phyloP scores from a whole-genome alignment of 495 filamentous ascomycete genomes.

The Aspergillus kassunensis region DNA sequence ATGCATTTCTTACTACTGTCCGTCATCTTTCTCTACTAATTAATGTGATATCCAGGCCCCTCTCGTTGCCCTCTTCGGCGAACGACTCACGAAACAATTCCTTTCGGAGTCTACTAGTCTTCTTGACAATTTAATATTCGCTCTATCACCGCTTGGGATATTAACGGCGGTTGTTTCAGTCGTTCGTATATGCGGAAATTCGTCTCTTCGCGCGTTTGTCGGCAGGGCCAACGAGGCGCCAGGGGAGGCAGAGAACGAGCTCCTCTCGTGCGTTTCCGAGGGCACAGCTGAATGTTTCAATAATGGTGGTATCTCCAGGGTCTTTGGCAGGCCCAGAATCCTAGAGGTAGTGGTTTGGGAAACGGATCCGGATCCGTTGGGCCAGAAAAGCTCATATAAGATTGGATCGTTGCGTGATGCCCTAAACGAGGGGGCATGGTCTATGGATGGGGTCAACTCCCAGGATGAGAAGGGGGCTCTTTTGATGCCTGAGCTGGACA shows the following conservation, averaged over 20 bases:
- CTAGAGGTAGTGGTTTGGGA: conserved; percentile 39
- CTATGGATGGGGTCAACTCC: conserved; percentile 2
- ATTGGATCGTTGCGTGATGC: conserved; percentile 32
- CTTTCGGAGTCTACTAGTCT: conserved; percentile 48
- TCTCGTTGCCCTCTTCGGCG: conserved; percentile 53
- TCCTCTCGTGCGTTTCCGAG: conserved; percentile 41
- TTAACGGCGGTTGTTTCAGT: conserved; percentile 51
- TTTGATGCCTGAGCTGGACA: conserved; percentile 29
- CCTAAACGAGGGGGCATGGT: conserved; percentile 25
- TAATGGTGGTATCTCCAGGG: conserved; percentile 37
- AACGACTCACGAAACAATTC: conserved; percentile 55
- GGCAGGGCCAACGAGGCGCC: conserved; percentile 46
- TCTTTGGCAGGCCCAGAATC: conserved; percentile 38
- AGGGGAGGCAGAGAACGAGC: conserved; percentile 37
- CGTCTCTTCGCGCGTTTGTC: conserved; percentile 49
- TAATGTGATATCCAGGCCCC: conserved; percentile 31
- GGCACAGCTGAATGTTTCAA: conserved; percentile 43
- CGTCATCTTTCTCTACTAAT: neutral
- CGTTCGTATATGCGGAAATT: conserved; percentile 50
- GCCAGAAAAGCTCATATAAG: conserved; percentile 12
- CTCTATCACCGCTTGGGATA: conserved; percentile 52
- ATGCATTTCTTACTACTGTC: neutral
- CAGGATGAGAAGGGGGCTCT: conserved; percentile 12
- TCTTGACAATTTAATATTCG: conserved; percentile 52
- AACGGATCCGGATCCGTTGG: conserved; percentile 13